These are phyloP conservation scores for Alloteropsis semialata DNA, from an alignment of 176 grass and related monocot species.

Conservation along the genomic window DNA sequence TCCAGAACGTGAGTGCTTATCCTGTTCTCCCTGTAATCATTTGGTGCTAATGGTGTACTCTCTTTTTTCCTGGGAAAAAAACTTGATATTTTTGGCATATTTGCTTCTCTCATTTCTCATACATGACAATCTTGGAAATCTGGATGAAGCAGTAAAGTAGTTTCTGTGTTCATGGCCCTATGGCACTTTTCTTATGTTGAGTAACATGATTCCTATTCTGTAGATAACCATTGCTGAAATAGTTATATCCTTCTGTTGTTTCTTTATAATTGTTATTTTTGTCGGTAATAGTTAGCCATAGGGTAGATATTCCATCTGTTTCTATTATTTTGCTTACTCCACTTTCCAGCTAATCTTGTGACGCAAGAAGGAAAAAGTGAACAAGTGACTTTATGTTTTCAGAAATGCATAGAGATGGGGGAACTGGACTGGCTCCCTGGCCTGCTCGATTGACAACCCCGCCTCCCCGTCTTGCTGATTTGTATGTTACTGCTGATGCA, in stretches of 20 bases:
- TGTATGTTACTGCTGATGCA: slow-evolving; percentile 65
- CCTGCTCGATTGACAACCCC: slow-evolving; percentile 84
- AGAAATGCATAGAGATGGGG: slow-evolving; percentile 89
- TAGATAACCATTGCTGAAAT: slow-evolving; percentile 15
- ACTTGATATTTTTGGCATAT: not conserved
- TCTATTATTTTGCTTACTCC: not conserved
- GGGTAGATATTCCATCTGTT: not conserved
- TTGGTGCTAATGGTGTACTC: slow-evolving; percentile 7
- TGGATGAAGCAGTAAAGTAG: not conserved
- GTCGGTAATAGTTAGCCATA: not conserved
- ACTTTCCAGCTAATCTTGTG: slow-evolving; percentile 15
- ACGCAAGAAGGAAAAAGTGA: slow-evolving; percentile 26
- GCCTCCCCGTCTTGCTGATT: slow-evolving; percentile 90
- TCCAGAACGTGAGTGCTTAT: slow-evolving; percentile 72
- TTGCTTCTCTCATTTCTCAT: slow-evolving; percentile 11
- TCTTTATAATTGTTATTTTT: not conserved
- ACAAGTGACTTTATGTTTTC: slow-evolving; percentile 31
- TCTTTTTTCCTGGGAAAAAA: not conserved
- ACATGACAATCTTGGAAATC: not conserved
- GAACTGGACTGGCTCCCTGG: slow-evolving; percentile 91
- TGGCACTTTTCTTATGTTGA: not conserved
- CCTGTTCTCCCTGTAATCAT: not conserved
- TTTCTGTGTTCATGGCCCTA: not conserved
- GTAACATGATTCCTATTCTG: not conserved
- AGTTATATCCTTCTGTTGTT: not conserved